Base-by-base conservation (phyloP, 1,139 yeast genomes). In the Sugiyamaella grinbergsii region DNA sequence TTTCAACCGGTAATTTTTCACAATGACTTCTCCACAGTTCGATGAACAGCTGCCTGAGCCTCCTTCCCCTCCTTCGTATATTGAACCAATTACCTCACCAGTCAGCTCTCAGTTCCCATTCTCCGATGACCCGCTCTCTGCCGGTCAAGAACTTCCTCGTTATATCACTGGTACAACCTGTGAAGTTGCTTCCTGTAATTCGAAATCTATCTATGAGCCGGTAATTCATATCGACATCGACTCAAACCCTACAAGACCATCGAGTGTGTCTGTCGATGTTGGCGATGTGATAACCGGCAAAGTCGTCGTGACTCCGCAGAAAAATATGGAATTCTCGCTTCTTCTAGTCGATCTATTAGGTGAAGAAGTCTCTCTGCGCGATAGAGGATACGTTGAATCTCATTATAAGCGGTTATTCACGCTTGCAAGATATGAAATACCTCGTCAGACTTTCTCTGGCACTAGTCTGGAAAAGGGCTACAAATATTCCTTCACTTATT, bases 361-460 rank as follows among this genome's bases (percentile, higher is more conserved):
- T n/a, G 51, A 54, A 34, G 59, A 54, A 24, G 47, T 52, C 5
- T 42, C 50, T 1, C 28, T 47, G 7, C 36, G 54, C 7, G 44
- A 47, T 29, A 42, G 43, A 24, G 53, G 51, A 16, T 46, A 36
- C 20, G 43, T 33, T 23, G 49, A 48, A 42, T 23, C 42, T 13
- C 29, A 46, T 28, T 47, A 49, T 37, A 47, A 41, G 33, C 47
- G 56, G 22, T 28, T 44, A 0, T 50, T 50, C 24, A 28, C 54
- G 4, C 49, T 59, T 22, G 58, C 55, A 2, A 52, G 52, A 10
- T 54, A 56, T 34, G 40, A 44, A 3, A 49, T 59, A 19, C 57
- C 53, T 13, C 42, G 34, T 6, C 55, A 52, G 32, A 53, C 54
- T 15, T 54, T 57, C 31, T 58, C 62, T 0, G 59, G 54, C 24